phyloP scores from a whole-genome alignment of 768 basidiomycete species.

The Hygrophorus pudorinus region DNA sequence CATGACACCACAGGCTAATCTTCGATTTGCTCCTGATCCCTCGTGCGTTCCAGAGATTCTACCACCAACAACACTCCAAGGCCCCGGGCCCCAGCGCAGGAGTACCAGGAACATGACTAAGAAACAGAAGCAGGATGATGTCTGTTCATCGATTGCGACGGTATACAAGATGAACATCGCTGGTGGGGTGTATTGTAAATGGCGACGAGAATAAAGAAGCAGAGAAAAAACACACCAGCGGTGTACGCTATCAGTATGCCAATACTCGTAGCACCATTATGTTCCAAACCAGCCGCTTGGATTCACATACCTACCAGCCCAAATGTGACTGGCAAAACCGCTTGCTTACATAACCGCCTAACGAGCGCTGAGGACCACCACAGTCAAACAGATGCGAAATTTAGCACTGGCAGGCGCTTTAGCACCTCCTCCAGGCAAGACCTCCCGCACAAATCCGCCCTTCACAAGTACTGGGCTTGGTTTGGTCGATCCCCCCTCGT shows the following conservation, averaged over 20 bases:
- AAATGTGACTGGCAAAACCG: too few species aligned
- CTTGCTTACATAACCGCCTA: too few species aligned
- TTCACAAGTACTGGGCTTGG: too few species aligned
- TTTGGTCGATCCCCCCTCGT: too few species aligned
- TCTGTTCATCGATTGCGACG: too few species aligned
- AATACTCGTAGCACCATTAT: conserved; percentile 59
- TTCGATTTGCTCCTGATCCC: conserved; percentile 4
- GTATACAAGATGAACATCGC: conserved; percentile 85
- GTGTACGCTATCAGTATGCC: conserved; percentile 34
- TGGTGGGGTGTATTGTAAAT: conserved; percentile 17
- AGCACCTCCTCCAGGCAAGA: too few species aligned
- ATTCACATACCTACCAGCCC: too few species aligned
- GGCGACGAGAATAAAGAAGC: not conserved
- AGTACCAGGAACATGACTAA: conserved; percentile 3
- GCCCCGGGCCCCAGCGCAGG: conserved; percentile 1
- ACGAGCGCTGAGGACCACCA: too few species aligned
- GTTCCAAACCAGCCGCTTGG: conserved; percentile 70
- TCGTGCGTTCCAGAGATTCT: not conserved
- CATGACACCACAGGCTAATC: conserved; percentile 7
- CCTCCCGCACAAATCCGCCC: too few species aligned
- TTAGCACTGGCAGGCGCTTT: too few species aligned
- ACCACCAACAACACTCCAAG: conserved; percentile 1
- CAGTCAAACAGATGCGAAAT: too few species aligned
- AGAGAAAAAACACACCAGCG: conserved; percentile 18
- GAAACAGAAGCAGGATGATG: too few species aligned